A percentile compares a stretch with the other conserved stretches of the same genome.
Evolutionary conservation across 768 basidiomycete genomes (phyloP).

Genomic region (Boletus bicolor): DNA sequence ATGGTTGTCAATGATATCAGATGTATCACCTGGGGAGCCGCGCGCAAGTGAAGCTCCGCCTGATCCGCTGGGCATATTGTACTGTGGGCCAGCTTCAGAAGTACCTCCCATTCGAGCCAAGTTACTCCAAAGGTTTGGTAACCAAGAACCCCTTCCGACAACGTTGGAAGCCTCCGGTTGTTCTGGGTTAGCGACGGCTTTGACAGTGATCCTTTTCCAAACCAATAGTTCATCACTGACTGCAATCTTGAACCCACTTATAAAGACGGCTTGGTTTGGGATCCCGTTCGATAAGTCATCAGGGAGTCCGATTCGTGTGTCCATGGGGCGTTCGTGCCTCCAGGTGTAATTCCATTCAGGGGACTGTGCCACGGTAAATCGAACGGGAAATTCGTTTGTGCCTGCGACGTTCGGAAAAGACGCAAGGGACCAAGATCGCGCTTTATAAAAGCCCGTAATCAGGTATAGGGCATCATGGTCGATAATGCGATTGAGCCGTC

Average conservation of each 20-base stretch:
- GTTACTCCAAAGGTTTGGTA: background rate
- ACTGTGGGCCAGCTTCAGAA: background rate
- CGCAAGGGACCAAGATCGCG: background rate
- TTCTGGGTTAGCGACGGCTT: background rate
- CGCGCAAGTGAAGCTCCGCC: background rate
- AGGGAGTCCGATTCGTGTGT: background rate
- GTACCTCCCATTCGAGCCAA: background rate
- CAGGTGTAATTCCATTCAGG: background rate
- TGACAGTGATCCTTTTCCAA: background rate
- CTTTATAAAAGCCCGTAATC: background rate
- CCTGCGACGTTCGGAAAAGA: background rate
- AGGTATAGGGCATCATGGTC: background rate
- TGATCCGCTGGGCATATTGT: background rate
- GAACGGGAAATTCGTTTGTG: background rate
- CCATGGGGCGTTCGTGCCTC: background rate
- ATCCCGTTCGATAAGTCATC: background rate
- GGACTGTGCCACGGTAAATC: too few relatives aligned
- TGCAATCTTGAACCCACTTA: background rate
- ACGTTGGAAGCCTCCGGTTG: background rate
- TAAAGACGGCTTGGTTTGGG: background rate
- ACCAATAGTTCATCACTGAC: background rate
- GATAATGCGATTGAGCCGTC: background rate
- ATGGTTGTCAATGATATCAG: background rate
- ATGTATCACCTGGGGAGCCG: background rate
- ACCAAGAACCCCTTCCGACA: background rate